Percentiles rank a stretch among this genome's conserved stretches.
These are phyloP conservation scores for Calcarisporium arbuscula DNA, from an alignment of 2,329 filamentous ascomycete species.

Conservation along the genomic window DNA sequence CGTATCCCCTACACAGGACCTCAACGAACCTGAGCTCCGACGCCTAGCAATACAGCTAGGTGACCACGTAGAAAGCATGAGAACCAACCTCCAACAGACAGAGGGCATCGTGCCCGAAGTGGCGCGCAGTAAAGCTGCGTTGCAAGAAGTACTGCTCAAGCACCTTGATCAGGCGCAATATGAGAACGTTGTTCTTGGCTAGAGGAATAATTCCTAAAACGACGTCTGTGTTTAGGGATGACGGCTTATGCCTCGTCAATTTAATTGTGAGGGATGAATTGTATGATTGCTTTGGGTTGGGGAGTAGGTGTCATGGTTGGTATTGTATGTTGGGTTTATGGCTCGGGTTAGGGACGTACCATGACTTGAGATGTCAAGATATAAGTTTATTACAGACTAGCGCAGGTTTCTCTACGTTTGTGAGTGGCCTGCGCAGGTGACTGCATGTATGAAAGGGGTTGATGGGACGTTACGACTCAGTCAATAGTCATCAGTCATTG, in stretches of 20 bases:
- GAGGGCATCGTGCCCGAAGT: conserved; percentile 46
- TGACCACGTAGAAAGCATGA: conserved; percentile 52
- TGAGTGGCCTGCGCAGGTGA: too few species aligned
- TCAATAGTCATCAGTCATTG: too few species aligned
- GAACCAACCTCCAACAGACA: conserved; percentile 46
- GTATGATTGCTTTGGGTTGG: not conserved
- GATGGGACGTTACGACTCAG: too few species aligned
- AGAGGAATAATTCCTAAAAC: not conserved
- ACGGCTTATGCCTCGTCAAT: not conserved
- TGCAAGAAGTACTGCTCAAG: conserved; percentile 41
- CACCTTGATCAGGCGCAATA: conserved; percentile 39
- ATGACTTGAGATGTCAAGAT: too few species aligned
- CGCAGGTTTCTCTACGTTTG: too few species aligned
- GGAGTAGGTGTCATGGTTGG: too few species aligned
- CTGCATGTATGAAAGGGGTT: too few species aligned
- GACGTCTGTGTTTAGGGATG: not conserved
- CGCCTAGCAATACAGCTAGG: conserved; percentile 41
- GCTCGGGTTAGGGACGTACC: too few species aligned
- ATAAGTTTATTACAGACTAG: too few species aligned
- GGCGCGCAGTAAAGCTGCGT: conserved; percentile 37
- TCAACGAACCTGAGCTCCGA: conserved; percentile 36
- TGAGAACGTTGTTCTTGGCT: conserved; percentile 42
- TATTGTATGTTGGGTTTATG: too few species aligned
- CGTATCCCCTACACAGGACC: conserved; percentile 19
- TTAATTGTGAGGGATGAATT: not conserved